phyloP scores from a whole-genome alignment of 805 yeast genomes.

The Komagataella ulmi region DNA sequence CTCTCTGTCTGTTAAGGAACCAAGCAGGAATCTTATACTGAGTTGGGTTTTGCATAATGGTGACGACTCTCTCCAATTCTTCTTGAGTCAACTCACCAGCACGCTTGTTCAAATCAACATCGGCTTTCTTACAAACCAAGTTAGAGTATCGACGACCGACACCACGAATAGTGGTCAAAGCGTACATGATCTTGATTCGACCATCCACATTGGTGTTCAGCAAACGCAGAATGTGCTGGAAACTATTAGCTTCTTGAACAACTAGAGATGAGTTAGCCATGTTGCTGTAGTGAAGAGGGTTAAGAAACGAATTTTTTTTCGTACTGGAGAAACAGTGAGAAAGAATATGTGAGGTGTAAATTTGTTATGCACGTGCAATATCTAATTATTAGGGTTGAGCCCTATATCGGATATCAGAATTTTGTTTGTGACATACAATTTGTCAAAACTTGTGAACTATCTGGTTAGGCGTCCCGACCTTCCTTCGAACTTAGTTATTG shows the following conservation, averaged over 20 bases:
- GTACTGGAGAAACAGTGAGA: background rate
- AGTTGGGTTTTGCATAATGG: constrained; percentile 99
- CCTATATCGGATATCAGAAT: background rate
- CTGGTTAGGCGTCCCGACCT: no score
- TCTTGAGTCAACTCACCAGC: constrained; percentile 99
- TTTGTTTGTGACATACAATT: no score
- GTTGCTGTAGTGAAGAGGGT: background rate
- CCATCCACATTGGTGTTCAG: constrained; percentile 99
- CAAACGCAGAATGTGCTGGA: constrained; percentile 99
- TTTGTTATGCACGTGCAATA: background rate
- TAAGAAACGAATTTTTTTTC: background rate
- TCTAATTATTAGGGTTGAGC: background rate
- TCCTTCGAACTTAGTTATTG: no score
- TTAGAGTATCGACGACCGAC: constrained; percentile 99
- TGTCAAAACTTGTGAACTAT: background rate
- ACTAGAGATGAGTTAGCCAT: constrained; percentile 74
- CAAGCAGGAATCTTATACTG: constrained; percentile 99
- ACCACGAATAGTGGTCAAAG: constrained; percentile 99
- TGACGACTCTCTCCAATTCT: constrained; percentile 99
- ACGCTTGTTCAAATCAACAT: constrained; percentile 94
- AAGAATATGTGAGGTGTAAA: background rate
- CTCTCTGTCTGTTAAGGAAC: constrained; percentile 99
- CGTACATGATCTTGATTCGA: constrained; percentile 99
- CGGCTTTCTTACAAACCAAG: constrained; percentile 99
- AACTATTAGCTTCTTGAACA: constrained; percentile 97